Evolutionary conservation across 495 filamentous ascomycete genomes (phyloP).

Genomic region (Xylaria bambusicola): DNA sequence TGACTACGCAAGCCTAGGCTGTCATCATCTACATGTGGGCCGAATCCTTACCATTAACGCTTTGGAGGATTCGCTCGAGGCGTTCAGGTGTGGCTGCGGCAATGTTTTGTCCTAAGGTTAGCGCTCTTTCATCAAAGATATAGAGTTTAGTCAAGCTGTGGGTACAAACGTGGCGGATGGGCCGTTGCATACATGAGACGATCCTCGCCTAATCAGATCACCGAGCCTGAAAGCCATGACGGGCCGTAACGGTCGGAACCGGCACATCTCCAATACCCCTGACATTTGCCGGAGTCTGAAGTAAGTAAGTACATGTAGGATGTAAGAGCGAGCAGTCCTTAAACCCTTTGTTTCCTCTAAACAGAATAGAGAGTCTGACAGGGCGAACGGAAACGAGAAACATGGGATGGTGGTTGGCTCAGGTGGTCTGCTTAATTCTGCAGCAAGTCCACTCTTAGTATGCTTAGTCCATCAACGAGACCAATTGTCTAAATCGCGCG

Average conservation of each 20-base stretch:
- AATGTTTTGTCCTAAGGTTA: too few species aligned
- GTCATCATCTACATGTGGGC: too few species aligned
- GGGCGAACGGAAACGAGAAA: too few species aligned
- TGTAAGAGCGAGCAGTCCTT: too few species aligned
- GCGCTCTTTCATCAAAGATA: too few species aligned
- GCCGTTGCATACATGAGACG: not conserved
- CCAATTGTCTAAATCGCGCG: not conserved
- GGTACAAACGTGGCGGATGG: not conserved
- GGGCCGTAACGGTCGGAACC: not conserved
- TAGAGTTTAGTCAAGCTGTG: constrained; percentile 1
- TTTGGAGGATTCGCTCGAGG: too few species aligned
- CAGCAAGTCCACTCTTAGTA: too few species aligned
- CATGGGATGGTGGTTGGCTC: not conserved
- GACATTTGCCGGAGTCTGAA: not conserved
- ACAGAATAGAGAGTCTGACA: too few species aligned
- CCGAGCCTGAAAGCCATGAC: not conserved
- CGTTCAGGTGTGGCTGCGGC: too few species aligned
- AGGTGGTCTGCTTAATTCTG: not conserved
- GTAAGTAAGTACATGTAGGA: not conserved
- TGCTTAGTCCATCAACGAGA: not conserved
- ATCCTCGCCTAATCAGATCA: constrained; percentile 9
- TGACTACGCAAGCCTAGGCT: too few species aligned
- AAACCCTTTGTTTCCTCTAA: too few species aligned
- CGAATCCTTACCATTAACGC: too few species aligned
- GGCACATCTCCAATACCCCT: not conserved